A percentile compares a stretch with the other conserved stretches of the same genome.
These are phyloP conservation scores for Pythium folliculosum DNA, from an alignment of 352 stramenopile genomes.

Conservation along the genomic window DNA sequence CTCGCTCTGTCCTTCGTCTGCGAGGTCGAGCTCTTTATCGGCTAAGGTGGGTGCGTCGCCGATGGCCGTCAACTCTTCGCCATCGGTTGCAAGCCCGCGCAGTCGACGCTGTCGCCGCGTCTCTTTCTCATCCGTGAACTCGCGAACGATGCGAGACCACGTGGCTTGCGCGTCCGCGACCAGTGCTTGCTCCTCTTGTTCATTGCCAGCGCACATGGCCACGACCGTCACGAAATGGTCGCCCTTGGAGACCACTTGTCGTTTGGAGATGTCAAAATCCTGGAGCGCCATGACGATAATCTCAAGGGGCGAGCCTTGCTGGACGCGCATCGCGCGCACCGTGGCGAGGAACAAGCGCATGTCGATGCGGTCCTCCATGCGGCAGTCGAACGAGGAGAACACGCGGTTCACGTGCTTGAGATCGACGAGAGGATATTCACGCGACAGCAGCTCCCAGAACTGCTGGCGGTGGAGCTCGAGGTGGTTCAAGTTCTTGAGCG, in stretches of 20 bases:
- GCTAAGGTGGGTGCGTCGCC: not conserved
- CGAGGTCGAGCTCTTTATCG: not conserved
- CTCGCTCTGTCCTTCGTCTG: constrained; percentile 31
- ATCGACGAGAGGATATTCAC: constrained; percentile 53
- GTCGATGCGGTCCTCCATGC: constrained; percentile 49
- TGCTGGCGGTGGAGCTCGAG: constrained; percentile 44
- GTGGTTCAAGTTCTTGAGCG: constrained; percentile 38
- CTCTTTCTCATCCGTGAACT: constrained; percentile 23
- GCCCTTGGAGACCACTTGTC: constrained; percentile 22
- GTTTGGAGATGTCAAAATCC: constrained; percentile 50
- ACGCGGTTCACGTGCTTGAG: constrained; percentile 49
- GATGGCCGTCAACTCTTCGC: not conserved
- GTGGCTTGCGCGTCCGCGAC: constrained; percentile 15
- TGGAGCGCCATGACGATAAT: constrained; percentile 42
- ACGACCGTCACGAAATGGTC: constrained; percentile 33
- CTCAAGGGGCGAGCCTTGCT: constrained; percentile 56
- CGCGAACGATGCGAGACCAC: constrained; percentile 28
- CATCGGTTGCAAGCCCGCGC: constrained; percentile 5
- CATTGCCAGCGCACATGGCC: constrained; percentile 44
- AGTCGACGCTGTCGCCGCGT: constrained; percentile 24
- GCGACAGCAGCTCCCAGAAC: constrained; percentile 48
- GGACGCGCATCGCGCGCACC: constrained; percentile 52
- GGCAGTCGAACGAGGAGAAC: constrained; percentile 63
- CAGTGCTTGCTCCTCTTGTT: constrained; percentile 46
- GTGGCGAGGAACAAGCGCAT: constrained; percentile 56